These are phyloP conservation scores for Mucor plumbeus DNA, from an alignment of 371 early-diverging fungal species.

Conservation along the genomic window DNA sequence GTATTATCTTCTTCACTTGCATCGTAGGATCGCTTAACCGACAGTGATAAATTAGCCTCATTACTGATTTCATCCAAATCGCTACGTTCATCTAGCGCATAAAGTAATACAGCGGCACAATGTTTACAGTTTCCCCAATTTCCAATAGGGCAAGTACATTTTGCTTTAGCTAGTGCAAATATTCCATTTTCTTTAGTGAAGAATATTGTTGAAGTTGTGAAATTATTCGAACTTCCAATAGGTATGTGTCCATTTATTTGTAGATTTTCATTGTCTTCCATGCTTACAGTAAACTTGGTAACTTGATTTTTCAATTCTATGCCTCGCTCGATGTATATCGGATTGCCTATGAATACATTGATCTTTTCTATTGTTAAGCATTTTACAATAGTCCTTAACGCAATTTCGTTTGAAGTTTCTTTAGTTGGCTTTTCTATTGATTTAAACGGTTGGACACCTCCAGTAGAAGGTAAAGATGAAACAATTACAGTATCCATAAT, in stretches of 20 bases:
- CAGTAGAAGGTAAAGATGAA: background rate
- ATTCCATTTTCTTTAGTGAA: background rate
- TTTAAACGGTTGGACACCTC: background rate
- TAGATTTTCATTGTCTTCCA: background rate
- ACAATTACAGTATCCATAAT: background rate
- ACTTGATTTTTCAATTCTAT: background rate
- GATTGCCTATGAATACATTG: background rate
- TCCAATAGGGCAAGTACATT: background rate
- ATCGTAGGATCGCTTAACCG: background rate
- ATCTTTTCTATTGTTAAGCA: background rate
- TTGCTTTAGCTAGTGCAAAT: background rate
- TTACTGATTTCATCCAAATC: background rate
- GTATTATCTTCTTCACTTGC: background rate
- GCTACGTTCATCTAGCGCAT: background rate
- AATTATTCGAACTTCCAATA: background rate
- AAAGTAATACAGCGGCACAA: background rate
- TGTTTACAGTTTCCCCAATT: conserved; percentile 5
- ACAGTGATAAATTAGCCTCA: background rate
- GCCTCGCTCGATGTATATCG: background rate
- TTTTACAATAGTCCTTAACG: background rate
- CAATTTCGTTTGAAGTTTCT: background rate
- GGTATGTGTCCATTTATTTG: background rate
- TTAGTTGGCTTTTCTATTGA: background rate
- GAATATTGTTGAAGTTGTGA: background rate
- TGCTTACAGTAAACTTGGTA: background rate